Evolutionary conservation across 768 basidiomycete species (phyloP), one percentile per base, ranked within the genome.

Genomic region (Pisolithus albus): DNA sequence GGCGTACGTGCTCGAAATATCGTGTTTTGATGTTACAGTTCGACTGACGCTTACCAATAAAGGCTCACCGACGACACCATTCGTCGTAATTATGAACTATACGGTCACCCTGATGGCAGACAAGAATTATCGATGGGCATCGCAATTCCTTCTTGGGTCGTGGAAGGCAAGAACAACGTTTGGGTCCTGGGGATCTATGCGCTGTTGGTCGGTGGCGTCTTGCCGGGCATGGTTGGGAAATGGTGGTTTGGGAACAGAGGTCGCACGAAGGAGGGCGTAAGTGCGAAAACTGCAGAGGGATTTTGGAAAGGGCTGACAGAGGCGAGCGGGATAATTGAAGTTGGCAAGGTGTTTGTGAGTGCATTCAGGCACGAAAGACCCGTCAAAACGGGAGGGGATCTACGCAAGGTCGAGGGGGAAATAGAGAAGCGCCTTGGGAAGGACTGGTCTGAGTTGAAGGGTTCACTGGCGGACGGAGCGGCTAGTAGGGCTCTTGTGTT

Each of bases 201-300:
- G 3, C 47, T 95, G 11, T 62, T 94, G n/a, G 84, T 99, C 47
- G 96, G 94, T 43, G 84, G 83, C 46, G 78, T 84, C 1, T 78
- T 99, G 19, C 96, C 96, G 23, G 80, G 78, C 37, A 74, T 95
- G 43, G 95, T 99, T 49, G 89, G 92, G 13, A 81, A 84, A 32
- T 98, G 96, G 96, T 99, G 96, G 96, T 99, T 97, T 62, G 90
- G 92, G 4, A 89, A 83, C 59, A 78, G 88, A 51, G 76, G 82
- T 56, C 84, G 81, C 68, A 99, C 96, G 15, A 94, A 96, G 67
- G 96, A 99, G 57, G 92, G 92, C 39, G 77, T 96, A 51, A 74
- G 90, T 53, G 81, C 84, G 21, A 74, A 73, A 38, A 89, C 92
- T 0, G 95, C 95, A 2, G 83, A 91, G 28, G 73, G 77, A 0